Base-by-base conservation (phyloP, 257 asterid species). In the Phtheirospermum japonicum region DNA sequence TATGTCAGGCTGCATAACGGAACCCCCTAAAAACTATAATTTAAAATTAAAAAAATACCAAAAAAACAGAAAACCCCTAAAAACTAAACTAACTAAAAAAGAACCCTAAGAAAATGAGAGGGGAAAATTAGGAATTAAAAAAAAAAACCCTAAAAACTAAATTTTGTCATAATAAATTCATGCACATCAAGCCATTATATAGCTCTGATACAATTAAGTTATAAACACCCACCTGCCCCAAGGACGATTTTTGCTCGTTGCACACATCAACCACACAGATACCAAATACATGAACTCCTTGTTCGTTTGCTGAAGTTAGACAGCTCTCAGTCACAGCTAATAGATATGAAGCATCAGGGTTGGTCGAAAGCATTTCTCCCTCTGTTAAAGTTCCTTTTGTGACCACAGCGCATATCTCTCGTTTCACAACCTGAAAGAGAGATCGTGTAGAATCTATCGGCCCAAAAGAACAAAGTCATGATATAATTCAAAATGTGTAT, bases 341-440 rank as follows among this genome's bases (percentile, higher is more conserved):
- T 70, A 89, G 59, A 79, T 84, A 92, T 37, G 95, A 89, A 59
- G 95, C 95, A 70, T 89, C 90, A 37, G 98, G 97, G 68, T 80
- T 83, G 55, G 89, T 78, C 7, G 88, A 75, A 49, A 89, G 85
- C 78, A 72, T 77, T 74, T 92, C 98, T 33, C 97, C 97, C 70
- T 86, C 98, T 39, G 92, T 92, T 75, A 92, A 80, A 59, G 98
- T 92, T 80, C 98, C 98, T 82, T 76, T 86, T 57, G 98, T 75
- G 68, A 92, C 87, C 71, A 92, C 88, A 16, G 95, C 95, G 56
- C 98, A 92, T 74, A 92, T 76, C 81, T 92, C 97, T 58, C 98
- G 96, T 73, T 76, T 85, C 70, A 92, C 98, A 75, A 92, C 98
- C 98, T 92, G 73, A 70, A 77, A 71, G 8, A 71, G 61, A 48